Percentiles rank a stretch among this genome's conserved stretches.
phyloP scores from a whole-genome alignment of 2,329 filamentous ascomycete genomes.

The Sclerotinia minor region DNA sequence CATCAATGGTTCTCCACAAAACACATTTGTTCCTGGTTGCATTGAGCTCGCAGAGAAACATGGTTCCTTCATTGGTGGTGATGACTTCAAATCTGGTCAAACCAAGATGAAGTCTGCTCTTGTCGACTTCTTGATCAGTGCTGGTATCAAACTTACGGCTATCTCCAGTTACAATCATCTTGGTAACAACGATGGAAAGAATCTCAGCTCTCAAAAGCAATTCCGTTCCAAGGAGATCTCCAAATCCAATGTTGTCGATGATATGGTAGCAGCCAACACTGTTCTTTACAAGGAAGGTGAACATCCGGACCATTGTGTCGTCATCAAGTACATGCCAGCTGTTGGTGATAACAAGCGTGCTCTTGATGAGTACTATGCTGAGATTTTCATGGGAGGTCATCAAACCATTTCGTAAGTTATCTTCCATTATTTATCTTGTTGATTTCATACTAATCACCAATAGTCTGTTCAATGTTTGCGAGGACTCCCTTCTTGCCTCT shows the following conservation, averaged over 20 bases:
- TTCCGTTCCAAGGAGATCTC: slow-evolving; percentile 99
- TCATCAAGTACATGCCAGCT: slow-evolving; percentile 99
- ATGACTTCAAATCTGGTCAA: slow-evolving; percentile 99
- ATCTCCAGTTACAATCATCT: slow-evolving; percentile 99
- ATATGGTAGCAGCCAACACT: slow-evolving; percentile 96
- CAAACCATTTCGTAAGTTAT: slow-evolving; percentile 80
- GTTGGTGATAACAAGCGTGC: slow-evolving; percentile 99
- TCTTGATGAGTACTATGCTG: slow-evolving; percentile 97
- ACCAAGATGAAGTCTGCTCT: slow-evolving; percentile 99
- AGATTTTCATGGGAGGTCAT: slow-evolving; percentile 98
- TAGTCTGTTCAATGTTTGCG: slow-evolving; percentile 97
- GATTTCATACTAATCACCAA: slow-evolving; percentile 27
- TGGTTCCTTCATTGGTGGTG: slow-evolving; percentile 88
- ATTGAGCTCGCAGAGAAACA: slow-evolving; percentile 86
- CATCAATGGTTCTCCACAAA: slow-evolving; percentile 99
- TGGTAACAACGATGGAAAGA: slow-evolving; percentile 99
- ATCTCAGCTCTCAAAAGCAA: slow-evolving; percentile 94
- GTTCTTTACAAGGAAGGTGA: slow-evolving; percentile 89
- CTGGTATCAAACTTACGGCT: slow-evolving; percentile 96
- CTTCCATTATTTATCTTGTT: slow-evolving; percentile 24
- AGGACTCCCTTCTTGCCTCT: slow-evolving; percentile 94
- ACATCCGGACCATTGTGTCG: slow-evolving; percentile 96
- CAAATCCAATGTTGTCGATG: slow-evolving; percentile 98
- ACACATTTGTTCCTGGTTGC: slow-evolving; percentile 95
- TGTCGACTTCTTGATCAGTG: slow-evolving; percentile 97